Evolutionary conservation across 352 stramenopile genomes (phyloP).

Genomic region (Globisporangium recalcitrans): DNA sequence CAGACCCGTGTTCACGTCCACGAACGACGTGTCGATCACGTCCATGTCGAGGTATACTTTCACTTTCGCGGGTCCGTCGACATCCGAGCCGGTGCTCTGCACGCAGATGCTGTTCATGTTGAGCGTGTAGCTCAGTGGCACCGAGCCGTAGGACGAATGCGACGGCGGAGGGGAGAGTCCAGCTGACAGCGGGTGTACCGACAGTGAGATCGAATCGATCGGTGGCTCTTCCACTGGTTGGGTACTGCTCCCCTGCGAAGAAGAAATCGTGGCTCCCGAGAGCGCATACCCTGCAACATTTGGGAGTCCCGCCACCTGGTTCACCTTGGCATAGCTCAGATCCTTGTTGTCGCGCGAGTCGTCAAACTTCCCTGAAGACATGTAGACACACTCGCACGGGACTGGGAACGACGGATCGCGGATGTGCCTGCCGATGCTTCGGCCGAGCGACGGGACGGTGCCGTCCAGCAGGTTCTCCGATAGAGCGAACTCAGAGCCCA

Average conservation of each 20-base stretch:
- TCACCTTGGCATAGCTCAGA: constrained; percentile 19
- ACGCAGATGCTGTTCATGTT: constrained; percentile 20
- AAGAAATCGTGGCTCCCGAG: constrained; percentile 9
- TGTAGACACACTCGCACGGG: constrained; percentile 15
- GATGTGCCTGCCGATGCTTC: constrained; percentile 18
- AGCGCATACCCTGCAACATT: constrained; percentile 18
- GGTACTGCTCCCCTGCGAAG: not conserved
- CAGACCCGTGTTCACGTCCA: constrained; percentile 55
- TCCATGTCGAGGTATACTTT: constrained; percentile 50
- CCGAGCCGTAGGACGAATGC: constrained; percentile 16
- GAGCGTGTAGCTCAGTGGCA: constrained; percentile 18
- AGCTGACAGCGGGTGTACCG: not conserved
- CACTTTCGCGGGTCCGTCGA: constrained; percentile 11
- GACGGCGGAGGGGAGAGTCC: constrained; percentile 4
- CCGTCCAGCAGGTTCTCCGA: constrained; percentile 10
- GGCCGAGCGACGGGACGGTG: constrained; percentile 12
- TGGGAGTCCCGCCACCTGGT: constrained; percentile 7
- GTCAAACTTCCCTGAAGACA: constrained; percentile 11
- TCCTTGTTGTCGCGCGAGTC: constrained; percentile 15
- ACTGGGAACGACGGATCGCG: constrained; percentile 18
- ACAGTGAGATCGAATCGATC: not conserved
- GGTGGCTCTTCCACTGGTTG: constrained; percentile 8
- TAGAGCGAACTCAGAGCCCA: constrained; percentile 16
- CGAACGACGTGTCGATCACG: constrained; percentile 63
- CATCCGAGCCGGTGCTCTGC: constrained; percentile 14